Base-by-base conservation (phyloP, 306 rosid species). In the Cucumis melo region DNA sequence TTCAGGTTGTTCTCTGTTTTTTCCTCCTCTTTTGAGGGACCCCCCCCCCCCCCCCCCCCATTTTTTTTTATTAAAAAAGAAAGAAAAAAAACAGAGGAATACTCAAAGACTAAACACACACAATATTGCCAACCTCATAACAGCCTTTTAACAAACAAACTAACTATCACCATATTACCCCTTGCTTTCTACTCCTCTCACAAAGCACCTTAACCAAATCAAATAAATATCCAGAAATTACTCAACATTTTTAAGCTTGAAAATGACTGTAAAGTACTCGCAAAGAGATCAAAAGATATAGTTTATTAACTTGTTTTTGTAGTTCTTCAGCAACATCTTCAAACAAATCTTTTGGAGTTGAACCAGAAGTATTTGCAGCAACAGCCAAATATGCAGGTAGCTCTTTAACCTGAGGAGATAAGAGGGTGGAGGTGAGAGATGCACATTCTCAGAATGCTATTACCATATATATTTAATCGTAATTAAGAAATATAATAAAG, bases 281-380 rank as follows among this genome's bases (percentile, higher is more conserved):
- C 3, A 34, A 59, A 85, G 79, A 36, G 68, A 63, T 75, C 76
- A 80, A 73, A 61, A 83, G 57, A 27, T 65, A 56, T 11, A 78
- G 62, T 78, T 79, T 48, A 74, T 81, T 81, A 82, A 93, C 98
- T 85, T 91, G 92, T 86, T 93, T 91, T 73, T 86, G 89, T 23
- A 93, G 87, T 81, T 91, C 98, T 83, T 93, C 97, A 38, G 84
- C 88, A 80, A 88, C 91, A 86, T 91, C 98, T 83, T 89, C 96
- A 78, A 88, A 93, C 76, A 93, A 84, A 77, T 91, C 97, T 80
- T 93, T 93, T 15, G 98, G 86, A 79, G 93, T 93, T 82, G 97
- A 87, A 76, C 98, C 98, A 11, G 96, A 88, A 63, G 87, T 88
- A 83, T 93, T 93, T 83, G 93, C 87, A 58, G 90, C 89, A 75